phyloP scores from a whole-genome alignment of 208 protist genomes.

The Wallacemonas sp. region DNA sequence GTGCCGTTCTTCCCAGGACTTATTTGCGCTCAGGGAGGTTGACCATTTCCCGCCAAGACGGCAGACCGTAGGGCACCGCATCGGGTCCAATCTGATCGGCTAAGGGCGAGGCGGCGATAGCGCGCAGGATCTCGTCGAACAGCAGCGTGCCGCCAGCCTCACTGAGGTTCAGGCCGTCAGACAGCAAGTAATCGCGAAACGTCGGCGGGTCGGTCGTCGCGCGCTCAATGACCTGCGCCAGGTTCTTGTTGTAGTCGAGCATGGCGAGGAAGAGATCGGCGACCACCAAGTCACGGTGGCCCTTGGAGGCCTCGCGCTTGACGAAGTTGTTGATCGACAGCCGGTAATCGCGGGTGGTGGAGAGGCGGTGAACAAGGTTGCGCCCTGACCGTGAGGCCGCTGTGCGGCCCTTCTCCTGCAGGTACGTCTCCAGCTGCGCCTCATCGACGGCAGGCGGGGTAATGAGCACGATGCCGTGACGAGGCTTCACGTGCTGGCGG shows the following conservation, averaged over 20 bases:
- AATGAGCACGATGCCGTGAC: constrained; percentile 42
- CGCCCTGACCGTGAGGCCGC: constrained; percentile 12
- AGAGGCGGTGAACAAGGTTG: constrained; percentile 16
- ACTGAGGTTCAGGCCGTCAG: constrained; percentile 44
- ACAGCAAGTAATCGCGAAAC: constrained; percentile 10
- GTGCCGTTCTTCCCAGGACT: too few species aligned
- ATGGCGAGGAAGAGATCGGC: constrained; percentile 22
- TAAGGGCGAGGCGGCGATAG: not conserved
- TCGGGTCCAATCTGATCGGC: not conserved
- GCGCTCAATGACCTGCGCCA: constrained; percentile 17
- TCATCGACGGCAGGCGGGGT: constrained; percentile 44
- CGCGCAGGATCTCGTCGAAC: constrained; percentile 18
- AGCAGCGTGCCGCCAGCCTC: constrained; percentile 26
- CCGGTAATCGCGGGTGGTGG: constrained; percentile 16
- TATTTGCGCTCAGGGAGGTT: not conserved
- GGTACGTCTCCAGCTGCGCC: not conserved
- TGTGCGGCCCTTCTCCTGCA: constrained; percentile 12
- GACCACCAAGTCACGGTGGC: not conserved
- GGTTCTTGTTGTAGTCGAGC: constrained; percentile 18
- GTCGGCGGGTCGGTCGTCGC: not conserved
- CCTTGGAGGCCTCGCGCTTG: constrained; percentile 7
- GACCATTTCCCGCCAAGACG: not conserved
- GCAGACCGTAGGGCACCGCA: constrained; percentile 8
- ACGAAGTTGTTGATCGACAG: constrained; percentile 13
- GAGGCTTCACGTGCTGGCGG: constrained; percentile 23